Conservation (phyloP, 2,329 filamentous ascomycete genomes). For the Lachnellula arida region DNA sequence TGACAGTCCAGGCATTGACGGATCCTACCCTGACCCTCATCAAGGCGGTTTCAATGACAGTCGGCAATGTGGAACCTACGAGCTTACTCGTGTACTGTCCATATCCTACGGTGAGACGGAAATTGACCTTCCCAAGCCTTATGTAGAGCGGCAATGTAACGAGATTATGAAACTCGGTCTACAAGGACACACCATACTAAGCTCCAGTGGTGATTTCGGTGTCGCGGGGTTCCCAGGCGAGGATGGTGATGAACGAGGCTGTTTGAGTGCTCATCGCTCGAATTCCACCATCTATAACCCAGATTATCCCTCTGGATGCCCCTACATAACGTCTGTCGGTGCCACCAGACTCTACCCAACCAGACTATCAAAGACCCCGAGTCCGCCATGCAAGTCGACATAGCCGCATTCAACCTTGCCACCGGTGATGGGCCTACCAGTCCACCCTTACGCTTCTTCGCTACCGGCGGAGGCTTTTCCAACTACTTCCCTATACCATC, state of each 20-base stretch:
- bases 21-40: constrained; percentile 4
- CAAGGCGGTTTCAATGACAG: constrained; percentile 1
- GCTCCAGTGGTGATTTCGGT: constrained; percentile 48
- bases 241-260: constrained; percentile 29
- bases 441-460: background rate
- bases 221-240: constrained; percentile 19
- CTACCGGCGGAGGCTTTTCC: constrained; percentile 44
- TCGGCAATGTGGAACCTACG: constrained; percentile 1
- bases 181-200: constrained; percentile 48
- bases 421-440: constrained; percentile 46
- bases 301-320: constrained; percentile 46
- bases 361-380: background rate
- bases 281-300: constrained; percentile 49
- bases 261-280: constrained; percentile 39
- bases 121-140: constrained; percentile 46
- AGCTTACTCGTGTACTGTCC: constrained; percentile 51
- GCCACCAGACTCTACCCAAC: constrained; percentile 1
- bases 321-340: constrained; percentile 16
- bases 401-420: constrained; percentile 41
- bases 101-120: constrained; percentile 57
- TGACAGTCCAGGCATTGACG: constrained; percentile 6
- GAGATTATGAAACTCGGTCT: constrained; percentile 48
- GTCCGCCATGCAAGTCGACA: background rate
- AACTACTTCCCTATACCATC: constrained; percentile 40
- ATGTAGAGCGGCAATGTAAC: constrained; percentile 49